phyloP scores from a whole-genome alignment of 345 rosid species.

The Sonneratia caseolaris region DNA sequence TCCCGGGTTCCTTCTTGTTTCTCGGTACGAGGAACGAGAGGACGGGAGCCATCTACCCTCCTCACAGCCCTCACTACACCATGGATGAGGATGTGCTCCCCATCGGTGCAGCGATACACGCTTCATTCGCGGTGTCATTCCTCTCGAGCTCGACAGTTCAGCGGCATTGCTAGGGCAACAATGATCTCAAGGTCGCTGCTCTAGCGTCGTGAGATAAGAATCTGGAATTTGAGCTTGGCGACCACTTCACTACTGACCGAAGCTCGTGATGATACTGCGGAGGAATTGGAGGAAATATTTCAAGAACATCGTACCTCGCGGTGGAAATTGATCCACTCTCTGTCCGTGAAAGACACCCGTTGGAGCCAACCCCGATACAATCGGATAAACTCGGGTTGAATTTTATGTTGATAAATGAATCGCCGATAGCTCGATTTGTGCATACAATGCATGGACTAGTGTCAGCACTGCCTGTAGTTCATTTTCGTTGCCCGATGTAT shows the following conservation, averaged over 20 bases:
- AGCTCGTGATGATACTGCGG: not conserved
- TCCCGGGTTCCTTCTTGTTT: conserved; percentile 35
- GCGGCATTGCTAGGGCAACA: not conserved
- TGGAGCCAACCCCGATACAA: too few relatives aligned
- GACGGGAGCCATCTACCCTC: conserved; percentile 22
- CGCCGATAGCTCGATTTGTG: too few relatives aligned
- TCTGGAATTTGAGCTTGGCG: too few relatives aligned
- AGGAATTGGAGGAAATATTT: not conserved
- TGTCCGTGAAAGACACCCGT: not conserved
- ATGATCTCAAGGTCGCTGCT: not conserved
- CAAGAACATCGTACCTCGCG: not conserved
- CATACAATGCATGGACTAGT: too few relatives aligned
- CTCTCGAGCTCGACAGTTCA: conserved; percentile 14
- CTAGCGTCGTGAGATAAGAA: not conserved
- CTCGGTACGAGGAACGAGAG: conserved; percentile 38
- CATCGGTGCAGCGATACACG: conserved; percentile 45
- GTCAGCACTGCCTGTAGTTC: too few relatives aligned
- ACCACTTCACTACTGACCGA: not conserved
- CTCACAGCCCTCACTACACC: conserved; percentile 44
- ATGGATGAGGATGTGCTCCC: conserved; percentile 51
- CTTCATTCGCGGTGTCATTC: conserved; percentile 35
- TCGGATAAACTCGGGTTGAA: too few relatives aligned
- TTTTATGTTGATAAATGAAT: not conserved
- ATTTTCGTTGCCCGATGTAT: too few relatives aligned
- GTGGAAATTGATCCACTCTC: not conserved